These are phyloP conservation scores for Aegilops umbellulata DNA, from an alignment of 176 grass and related monocot genomes.

Conservation along the genomic window DNA sequence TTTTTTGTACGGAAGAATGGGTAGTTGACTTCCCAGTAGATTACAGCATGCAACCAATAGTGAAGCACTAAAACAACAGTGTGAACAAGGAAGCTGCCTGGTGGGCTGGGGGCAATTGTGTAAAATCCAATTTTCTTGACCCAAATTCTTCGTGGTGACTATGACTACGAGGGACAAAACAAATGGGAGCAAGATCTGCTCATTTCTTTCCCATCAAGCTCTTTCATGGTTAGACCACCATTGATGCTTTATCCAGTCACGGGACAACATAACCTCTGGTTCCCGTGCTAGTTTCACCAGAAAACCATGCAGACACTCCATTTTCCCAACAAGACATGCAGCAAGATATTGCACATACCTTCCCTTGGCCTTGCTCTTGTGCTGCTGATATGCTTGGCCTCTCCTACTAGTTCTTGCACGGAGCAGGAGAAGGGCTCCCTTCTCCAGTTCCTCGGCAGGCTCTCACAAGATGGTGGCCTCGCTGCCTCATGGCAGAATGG, in stretches of 20 bases:
- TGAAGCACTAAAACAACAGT: background rate
- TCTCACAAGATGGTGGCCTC: background rate
- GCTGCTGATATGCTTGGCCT: slow-evolving; percentile 19
- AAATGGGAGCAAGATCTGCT: background rate
- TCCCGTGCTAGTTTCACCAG: slow-evolving; percentile 21
- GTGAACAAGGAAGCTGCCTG: background rate
- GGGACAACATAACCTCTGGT: background rate
- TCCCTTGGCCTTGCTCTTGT: background rate
- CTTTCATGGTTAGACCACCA: background rate
- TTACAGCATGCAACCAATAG: background rate
- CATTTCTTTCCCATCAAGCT: background rate
- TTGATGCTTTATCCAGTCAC: background rate
- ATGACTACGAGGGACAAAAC: background rate
- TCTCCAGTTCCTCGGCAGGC: slow-evolving; percentile 26
- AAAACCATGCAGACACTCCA: slow-evolving; percentile 25
- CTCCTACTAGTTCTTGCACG: slow-evolving; percentile 12
- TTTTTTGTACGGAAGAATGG: background rate
- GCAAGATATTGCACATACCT: background rate
- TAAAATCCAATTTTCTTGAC: background rate
- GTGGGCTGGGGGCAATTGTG: background rate
- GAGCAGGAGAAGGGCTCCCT: slow-evolving; percentile 36
- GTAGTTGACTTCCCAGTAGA: slow-evolving; percentile 12
- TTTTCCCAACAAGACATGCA: background rate
- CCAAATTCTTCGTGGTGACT: background rate
- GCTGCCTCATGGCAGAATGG: background rate